Base-by-base conservation (phyloP, 2,329 filamentous ascomycete genomes). In the Cordyceps farinosa region DNA sequence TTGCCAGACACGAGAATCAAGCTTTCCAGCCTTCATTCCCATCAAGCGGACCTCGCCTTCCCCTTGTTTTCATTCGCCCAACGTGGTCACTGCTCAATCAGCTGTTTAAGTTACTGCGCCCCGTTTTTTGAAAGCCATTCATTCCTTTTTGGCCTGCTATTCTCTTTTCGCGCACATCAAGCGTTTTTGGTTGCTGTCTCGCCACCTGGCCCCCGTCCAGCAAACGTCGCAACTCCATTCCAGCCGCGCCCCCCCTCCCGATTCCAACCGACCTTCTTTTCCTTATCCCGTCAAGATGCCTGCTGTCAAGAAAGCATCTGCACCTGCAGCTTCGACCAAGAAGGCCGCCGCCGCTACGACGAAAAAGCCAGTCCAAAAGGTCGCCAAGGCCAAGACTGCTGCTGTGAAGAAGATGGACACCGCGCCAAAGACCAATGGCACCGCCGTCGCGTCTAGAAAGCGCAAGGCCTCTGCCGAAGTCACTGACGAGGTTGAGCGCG, bases 371-470 rank as follows among this genome's bases (percentile, higher is more conserved):
- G 29, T 47, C 38, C 22, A 36, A 27, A 47, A 61, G 42, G 53
- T 54, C 63, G 36, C 64, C 3, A 69, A 68, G 36, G 36, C 57
- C 1, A 51, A 69, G 29, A 60, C 67, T 13, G 70, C 71, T 58
- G 67, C 69, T 10, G 68, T 68, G 57, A 68, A 69, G 60, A 63
- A 57, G 55, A 65, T 40, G 63, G 52, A 51, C 17, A 22, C 52
- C 13, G 60, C 50, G 10, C 34, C 59, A 10, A 56, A 60, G n/a
- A 56, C 61, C 47, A 66, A 63, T 51, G 57, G 53, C 38, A 36
- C 9, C 15, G 45, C 60, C 36, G 11, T 63, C 55, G 67, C 66
- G 30, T 64, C 69, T 40, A 71, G 67, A 66, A 73, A 74, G 69
- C 68, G 71, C 69, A 70, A 69, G 57, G 62, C 68, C 44, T 59